A percentile compares a stretch with the other conserved stretches of the same genome.
Conservation (phyloP, 495 filamentous ascomycete species). For the Penicillium egyptiacum region DNA sequence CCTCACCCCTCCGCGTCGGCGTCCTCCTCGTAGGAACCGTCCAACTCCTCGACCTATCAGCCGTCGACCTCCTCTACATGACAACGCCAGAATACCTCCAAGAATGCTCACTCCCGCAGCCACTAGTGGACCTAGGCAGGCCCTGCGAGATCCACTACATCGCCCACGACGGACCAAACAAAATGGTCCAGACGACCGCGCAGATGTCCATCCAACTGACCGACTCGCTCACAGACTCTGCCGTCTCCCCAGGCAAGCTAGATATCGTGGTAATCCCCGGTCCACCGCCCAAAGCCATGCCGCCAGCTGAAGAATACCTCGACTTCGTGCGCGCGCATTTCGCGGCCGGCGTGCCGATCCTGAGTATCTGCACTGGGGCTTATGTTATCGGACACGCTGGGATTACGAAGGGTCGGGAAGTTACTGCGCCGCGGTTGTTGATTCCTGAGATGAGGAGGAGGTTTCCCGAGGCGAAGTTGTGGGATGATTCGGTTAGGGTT, state of each 20-base stretch:
- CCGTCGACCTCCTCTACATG: conserved; percentile 48
- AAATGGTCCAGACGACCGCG: conserved; percentile 35
- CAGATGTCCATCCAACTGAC: conserved; percentile 36
- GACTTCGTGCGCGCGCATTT: conserved; percentile 49
- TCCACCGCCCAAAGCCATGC: conserved; percentile 40
- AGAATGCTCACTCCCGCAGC: conserved; percentile 29
- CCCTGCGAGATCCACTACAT: conserved; percentile 49
- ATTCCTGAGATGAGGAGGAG: conserved; percentile 42
- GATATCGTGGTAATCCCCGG: conserved; percentile 56
- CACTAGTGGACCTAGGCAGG: conserved; percentile 39
- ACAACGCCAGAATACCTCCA: conserved; percentile 47
- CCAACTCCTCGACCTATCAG: conserved; percentile 52
- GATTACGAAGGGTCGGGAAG: conserved; percentile 46
- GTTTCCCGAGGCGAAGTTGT: conserved; percentile 44
- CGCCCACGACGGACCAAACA: conserved; percentile 29
- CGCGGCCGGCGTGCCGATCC: conserved; percentile 40
- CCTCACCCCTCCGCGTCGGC: conserved; percentile 33
- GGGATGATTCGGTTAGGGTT: conserved; percentile 50
- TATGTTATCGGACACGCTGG: conserved; percentile 51
- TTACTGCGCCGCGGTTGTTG: conserved; percentile 53
- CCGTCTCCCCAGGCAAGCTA: conserved; percentile 48
- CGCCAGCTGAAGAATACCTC: conserved; percentile 32
- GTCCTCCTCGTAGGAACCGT: conserved; percentile 44
- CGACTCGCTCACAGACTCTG: conserved; percentile 39
- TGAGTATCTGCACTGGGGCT: conserved; percentile 57